Percentiles rank a stretch among this genome's conserved stretches.
Evolutionary conservation across 2,329 filamentous ascomycete species (phyloP).

Genomic region (Blastomyces gilchristii): DNA sequence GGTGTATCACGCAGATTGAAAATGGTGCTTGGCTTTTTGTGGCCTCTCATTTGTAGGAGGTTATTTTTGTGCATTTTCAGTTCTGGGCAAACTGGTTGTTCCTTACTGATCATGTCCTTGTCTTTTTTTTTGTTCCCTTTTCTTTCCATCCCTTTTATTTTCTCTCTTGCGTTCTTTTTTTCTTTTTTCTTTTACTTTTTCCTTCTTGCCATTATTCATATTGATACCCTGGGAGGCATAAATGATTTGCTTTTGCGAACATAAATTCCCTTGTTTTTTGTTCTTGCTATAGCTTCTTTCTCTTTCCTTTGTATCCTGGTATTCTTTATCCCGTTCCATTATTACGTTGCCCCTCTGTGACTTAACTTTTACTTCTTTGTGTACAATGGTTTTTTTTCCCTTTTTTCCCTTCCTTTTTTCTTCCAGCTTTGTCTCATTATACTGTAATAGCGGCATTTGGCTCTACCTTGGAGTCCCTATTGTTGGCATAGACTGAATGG

Average conservation of each 20-base stretch:
- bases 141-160: neutral
- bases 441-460: neutral
- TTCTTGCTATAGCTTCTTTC: neutral
- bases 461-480: neutral
- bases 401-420: neutral
- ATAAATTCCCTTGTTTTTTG: neutral
- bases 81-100: neutral
- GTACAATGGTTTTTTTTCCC: neutral
- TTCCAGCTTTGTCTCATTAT: neutral
- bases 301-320: neutral
- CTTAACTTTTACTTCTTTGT: constrained; percentile 6
- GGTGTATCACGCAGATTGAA: neutral
- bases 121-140: neutral
- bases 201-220: constrained; percentile 2
- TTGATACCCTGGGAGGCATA: constrained; percentile 13
- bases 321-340: neutral
- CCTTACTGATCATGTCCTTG: no score
- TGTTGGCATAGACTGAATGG: neutral
- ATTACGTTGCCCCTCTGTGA: neutral
- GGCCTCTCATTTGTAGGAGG: neutral
- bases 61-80: neutral
- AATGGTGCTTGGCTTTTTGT: neutral
- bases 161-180: no score
- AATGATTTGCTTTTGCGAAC: constrained; percentile 1
- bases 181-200: neutral